A percentile compares a stretch with the other conserved stretches of the same genome.
Conservation (phyloP, 192 early-diverging fungal species). For the Geranomyces michiganensis region DNA sequence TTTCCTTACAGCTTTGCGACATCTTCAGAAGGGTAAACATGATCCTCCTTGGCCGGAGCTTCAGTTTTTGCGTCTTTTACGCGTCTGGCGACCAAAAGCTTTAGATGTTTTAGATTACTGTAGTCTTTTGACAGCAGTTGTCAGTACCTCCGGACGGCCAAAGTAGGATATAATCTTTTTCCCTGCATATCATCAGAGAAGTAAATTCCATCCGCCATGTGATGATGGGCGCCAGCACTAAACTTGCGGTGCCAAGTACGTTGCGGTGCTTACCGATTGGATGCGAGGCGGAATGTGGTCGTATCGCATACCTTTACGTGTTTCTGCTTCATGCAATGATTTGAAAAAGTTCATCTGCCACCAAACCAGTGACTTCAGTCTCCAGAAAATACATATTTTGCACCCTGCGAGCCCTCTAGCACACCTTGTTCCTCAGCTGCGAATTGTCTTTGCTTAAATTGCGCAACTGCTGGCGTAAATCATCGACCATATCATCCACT, state of each 20-base stretch:
- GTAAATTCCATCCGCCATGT: not conserved
- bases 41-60: not conserved
- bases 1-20: slow-evolving; percentile 27
- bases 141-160: slow-evolving; percentile 12
- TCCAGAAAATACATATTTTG: not conserved
- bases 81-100: no score
- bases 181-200: not conserved
- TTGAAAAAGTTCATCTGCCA: slow-evolving; percentile 50
- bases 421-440: slow-evolving; percentile 46
- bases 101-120: no score
- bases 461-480: slow-evolving; percentile 40
- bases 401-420: not conserved
- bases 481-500: slow-evolving; percentile 41
- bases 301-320: slow-evolving; percentile 48
- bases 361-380: not conserved
- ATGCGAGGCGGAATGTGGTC: slow-evolving; percentile 60
- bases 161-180: slow-evolving; percentile 1
- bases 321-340: slow-evolving; percentile 58
- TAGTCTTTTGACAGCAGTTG: no score
- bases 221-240: no score
- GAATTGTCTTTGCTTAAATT: slow-evolving; percentile 47
- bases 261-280: slow-evolving; percentile 31
- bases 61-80: no score
- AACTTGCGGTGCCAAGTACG: not conserved
- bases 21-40: slow-evolving; percentile 21